Percentiles rank a stretch among this genome's conserved stretches.
Conservation (phyloP, 805 yeast species). For the Lachancea quebecensis region DNA sequence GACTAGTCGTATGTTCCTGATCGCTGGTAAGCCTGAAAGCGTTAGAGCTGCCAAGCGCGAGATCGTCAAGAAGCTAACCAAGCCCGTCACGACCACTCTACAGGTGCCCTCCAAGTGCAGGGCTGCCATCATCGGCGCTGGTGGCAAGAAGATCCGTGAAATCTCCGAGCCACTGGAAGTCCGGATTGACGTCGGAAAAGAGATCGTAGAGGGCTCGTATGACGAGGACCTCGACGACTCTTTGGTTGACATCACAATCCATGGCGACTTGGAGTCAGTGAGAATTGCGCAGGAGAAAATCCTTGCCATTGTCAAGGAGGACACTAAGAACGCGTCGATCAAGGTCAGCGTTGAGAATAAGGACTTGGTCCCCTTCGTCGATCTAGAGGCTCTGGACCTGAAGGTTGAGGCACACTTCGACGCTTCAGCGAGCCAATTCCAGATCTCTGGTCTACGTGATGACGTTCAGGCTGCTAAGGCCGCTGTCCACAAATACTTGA, state of each 20-base stretch:
- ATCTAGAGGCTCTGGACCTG: slow-evolving; percentile 22
- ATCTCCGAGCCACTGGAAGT: slow-evolving; percentile 66
- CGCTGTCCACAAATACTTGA: slow-evolving; percentile 41
- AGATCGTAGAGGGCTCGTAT: slow-evolving; percentile 32
- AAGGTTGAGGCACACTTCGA: slow-evolving; percentile 25
- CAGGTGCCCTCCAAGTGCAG: slow-evolving; percentile 70
- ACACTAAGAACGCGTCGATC: slow-evolving; percentile 52
- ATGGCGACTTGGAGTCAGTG: slow-evolving; percentile 83
- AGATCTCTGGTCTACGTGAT: slow-evolving; percentile 67
- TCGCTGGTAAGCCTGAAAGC: slow-evolving; percentile 64
- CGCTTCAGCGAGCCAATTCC: slow-evolving; percentile 34
- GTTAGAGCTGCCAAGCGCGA: slow-evolving; percentile 69
- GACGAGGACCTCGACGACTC: slow-evolving; percentile 56
- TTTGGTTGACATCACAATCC: slow-evolving; percentile 55
- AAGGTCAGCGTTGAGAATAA: slow-evolving; percentile 41
- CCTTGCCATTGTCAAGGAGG: slow-evolving; percentile 64
- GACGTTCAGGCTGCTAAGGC: slow-evolving; percentile 50
- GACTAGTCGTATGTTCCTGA: slow-evolving; percentile 73
- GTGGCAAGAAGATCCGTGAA: slow-evolving; percentile 76
- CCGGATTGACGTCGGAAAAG: slow-evolving; percentile 50
- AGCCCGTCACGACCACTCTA: slow-evolving; percentile 57
- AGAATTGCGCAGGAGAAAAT: slow-evolving; percentile 65
- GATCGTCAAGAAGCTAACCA: slow-evolving; percentile 67
- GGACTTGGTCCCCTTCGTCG: slow-evolving; percentile 31
- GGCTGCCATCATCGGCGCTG: slow-evolving; percentile 77